Percentiles rank a stretch among this genome's conserved stretches.
Evolutionary conservation across 2,329 filamentous ascomycete genomes (phyloP).

Genomic region (Dactylella cylindrospora): DNA sequence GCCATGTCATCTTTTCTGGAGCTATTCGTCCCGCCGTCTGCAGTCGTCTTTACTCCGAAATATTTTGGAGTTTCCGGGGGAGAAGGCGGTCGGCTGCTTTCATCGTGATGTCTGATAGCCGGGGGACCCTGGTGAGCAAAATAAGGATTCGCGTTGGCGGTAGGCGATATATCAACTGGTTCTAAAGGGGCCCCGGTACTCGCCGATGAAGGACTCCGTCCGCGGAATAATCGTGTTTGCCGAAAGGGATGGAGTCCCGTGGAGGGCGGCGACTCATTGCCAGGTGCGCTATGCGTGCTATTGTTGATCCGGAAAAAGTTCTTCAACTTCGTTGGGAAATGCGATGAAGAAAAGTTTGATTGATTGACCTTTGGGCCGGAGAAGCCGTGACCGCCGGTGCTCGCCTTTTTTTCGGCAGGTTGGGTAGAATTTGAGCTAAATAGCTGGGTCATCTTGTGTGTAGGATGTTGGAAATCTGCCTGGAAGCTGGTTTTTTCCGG

Average conservation of each 20-base stretch:
- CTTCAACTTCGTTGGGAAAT: constrained; percentile 69
- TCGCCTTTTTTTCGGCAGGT: constrained; percentile 24
- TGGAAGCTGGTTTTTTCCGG: too few relatives aligned
- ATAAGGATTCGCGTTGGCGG: constrained; percentile 92
- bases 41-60: constrained; percentile 21
- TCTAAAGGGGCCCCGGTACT: constrained; percentile 47
- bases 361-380: constrained; percentile 14
- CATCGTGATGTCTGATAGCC: constrained; percentile 89
- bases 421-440: constrained; percentile 35
- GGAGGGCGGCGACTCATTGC: constrained; percentile 48
- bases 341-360: constrained; percentile 50
- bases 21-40: constrained; percentile 67
- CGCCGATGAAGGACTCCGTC: constrained; percentile 47
- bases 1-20: constrained; percentile 92
- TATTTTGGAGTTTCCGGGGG: constrained; percentile 80
- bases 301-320: constrained; percentile 71
- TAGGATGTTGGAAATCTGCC: not conserved
- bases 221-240: constrained; percentile 48
- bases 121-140: constrained; percentile 95
- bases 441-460: constrained; percentile 36
- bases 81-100: constrained; percentile 86
- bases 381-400: constrained; percentile 6
- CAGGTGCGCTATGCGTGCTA: constrained; percentile 20
- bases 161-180: constrained; percentile 59
- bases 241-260: constrained; percentile 46